Evolutionary conservation across 305 asterid species (phyloP).

Genomic region (Andrographis paniculata): DNA sequence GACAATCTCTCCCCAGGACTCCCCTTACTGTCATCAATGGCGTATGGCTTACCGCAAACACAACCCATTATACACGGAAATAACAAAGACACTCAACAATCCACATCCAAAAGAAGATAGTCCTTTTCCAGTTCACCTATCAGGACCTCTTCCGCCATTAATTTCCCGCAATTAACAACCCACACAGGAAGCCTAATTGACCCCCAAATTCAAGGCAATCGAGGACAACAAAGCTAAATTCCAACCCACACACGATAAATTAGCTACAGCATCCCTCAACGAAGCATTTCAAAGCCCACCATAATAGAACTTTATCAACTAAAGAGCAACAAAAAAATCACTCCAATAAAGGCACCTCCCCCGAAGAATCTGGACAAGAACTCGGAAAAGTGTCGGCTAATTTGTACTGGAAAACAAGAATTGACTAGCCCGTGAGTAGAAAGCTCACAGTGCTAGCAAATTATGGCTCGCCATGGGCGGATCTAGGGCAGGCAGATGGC

Average conservation of each 20-base stretch:
- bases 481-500: conserved; percentile 60
- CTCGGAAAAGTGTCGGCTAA: conserved; percentile 13
- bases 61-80: conserved; percentile 54
- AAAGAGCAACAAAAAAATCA: conserved; percentile 3
- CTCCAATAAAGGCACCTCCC: conserved; percentile 9
- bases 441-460: conserved; percentile 20
- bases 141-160: conserved; percentile 35
- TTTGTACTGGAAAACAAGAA: conserved; percentile 26
- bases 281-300: conserved; percentile 18
- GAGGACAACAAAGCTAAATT: conserved; percentile 10
- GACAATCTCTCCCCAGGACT: conserved; percentile 64
- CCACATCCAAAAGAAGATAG: conserved; percentile 30
- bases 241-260: conserved; percentile 22
- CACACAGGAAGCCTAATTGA: conserved; percentile 31
- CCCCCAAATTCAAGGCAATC: conserved; percentile 25
- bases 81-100: conserved; percentile 18
- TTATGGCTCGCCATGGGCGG: conserved; percentile 37
- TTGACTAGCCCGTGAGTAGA: conserved; percentile 13
- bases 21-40: conserved; percentile 67
- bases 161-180: conserved; percentile 26
- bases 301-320: conserved; percentile 3
- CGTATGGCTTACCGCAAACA: conserved; percentile 68
- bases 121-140: conserved; percentile 17
- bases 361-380: conserved; percentile 13
- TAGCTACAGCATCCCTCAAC: conserved; percentile 16